Base-by-base conservation (phyloP, 768 basidiomycete species). In the Russula vinacea region DNA sequence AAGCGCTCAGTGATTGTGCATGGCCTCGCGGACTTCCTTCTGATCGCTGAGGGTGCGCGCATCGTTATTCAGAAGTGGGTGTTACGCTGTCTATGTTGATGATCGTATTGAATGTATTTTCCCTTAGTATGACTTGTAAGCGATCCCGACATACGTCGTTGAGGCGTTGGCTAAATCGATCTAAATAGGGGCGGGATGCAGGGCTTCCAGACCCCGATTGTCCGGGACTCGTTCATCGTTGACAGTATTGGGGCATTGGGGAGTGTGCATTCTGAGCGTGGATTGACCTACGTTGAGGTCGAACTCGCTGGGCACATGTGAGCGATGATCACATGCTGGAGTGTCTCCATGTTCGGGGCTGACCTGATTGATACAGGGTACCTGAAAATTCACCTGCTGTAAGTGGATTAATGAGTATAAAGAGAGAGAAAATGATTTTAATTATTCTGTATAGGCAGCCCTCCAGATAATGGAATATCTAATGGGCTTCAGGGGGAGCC, bases 181-280 rank as follows among this genome's bases (percentile, higher is more conserved):
- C 0, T 22, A 22, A 73, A 76, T 47, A 83, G 83, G 83, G 78
- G 77, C 62, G 86, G 87, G 1, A 11, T 5, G 62, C 89, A 90
- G 76, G 90, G 89, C 0, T 90, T 90, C 82, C 88, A 86, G 65
- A 83, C 79, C 0, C 86, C 86, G 7, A 88, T 89, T 51, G 71
- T 74, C 11, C 75, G 81, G 37, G 88, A 90, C 67, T 86, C 83
- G 65, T 87, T 47, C 45, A 72, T 89, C 60, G 82, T 90, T 55
- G 86, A 88, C 60, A 86, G 85, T 22, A 78, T 89, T 50, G 45
- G 45, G 45, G 80, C 88, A 3, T 76, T 85, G 29, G 89, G 89
- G 0, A 86, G 75, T 2, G 75, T 81, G 62, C 89, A 90, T 64
- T 76, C 78, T n/a, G 89, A 91, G 69, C 84, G 89, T 44, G 83